These are phyloP conservation scores for Neoascochyta sp. DNA, from an alignment of 2,329 filamentous ascomycete species.

Conservation along the genomic window DNA sequence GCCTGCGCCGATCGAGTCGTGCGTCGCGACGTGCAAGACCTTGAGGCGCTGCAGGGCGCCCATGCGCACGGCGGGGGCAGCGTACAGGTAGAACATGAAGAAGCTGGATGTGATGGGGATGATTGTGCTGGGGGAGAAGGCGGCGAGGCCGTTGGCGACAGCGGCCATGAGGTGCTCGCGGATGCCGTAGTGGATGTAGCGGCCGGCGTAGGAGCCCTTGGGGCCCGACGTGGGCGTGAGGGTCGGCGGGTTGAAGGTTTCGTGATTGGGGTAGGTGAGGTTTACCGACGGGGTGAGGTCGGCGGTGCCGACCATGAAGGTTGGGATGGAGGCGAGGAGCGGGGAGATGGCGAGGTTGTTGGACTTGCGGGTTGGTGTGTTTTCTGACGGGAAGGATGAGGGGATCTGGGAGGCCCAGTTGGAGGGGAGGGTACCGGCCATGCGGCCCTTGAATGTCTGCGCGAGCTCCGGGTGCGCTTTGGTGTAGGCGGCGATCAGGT, in stretches of 20 bases:
- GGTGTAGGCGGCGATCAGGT: slow-evolving; percentile 43
- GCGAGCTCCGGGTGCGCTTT: slow-evolving; percentile 48
- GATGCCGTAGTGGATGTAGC: slow-evolving; percentile 47
- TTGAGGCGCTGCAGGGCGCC: slow-evolving; percentile 55
- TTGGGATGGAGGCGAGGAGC: slow-evolving; percentile 75
- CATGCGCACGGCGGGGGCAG: slow-evolving; percentile 59
- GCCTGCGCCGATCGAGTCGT: slow-evolving; percentile 53
- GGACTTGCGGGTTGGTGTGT: slow-evolving; percentile 52
- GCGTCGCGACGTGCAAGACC: slow-evolving; percentile 58
- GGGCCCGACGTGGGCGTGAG: slow-evolving; percentile 42
- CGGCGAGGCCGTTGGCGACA: slow-evolving; percentile 55
- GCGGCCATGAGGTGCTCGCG: slow-evolving; percentile 37
- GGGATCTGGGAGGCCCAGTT: slow-evolving; percentile 52
- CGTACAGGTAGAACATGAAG: slow-evolving; percentile 62
- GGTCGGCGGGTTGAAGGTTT: slow-evolving; percentile 47
- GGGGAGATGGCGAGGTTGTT: slow-evolving; percentile 50
- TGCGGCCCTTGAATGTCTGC: slow-evolving; percentile 47
- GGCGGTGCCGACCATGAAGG: slow-evolving; percentile 72
- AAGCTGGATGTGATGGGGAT: slow-evolving; percentile 57
- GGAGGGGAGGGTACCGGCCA: slow-evolving; percentile 47
- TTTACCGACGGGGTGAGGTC: slow-evolving; percentile 53
- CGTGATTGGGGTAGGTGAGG: slow-evolving; percentile 51
- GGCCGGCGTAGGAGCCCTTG: slow-evolving; percentile 53
- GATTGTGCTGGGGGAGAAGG: slow-evolving; percentile 45
- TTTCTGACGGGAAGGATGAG: slow-evolving; percentile 45